Percentiles rank a stretch among this genome's conserved stretches.
Evolutionary conservation across 169 alveolate species (phyloP).

Genomic region (Eimeria praecox): DNA sequence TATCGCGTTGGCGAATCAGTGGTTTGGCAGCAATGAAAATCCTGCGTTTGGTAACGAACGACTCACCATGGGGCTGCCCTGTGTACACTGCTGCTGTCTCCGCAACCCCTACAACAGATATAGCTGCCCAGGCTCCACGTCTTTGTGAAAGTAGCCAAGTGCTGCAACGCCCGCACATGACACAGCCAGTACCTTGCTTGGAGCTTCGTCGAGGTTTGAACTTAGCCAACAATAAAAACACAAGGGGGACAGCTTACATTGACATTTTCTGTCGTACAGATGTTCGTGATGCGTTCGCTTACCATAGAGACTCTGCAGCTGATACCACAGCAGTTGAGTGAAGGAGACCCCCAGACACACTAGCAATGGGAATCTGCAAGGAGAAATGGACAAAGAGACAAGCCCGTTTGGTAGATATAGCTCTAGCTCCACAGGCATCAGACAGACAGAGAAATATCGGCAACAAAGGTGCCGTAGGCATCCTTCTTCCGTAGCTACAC

Average conservation of each 20-base stretch:
- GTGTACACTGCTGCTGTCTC: constrained; percentile 55
- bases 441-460: background rate
- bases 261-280: background rate
- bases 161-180: constrained; percentile 17
- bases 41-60: background rate
- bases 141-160: background rate
- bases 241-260: background rate
- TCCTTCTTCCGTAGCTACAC: background rate
- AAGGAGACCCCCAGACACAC: constrained; percentile 64
- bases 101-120: constrained; percentile 65
- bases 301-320: constrained; percentile 46
- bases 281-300: background rate
- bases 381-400: background rate
- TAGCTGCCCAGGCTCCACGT: constrained; percentile 54
- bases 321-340: constrained; percentile 50
- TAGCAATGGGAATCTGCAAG: constrained; percentile 55
- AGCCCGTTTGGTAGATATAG: background rate
- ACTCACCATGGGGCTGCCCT: constrained; percentile 72
- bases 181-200: background rate
- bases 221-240: background rate
- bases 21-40: background rate
- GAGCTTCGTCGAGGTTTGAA: background rate
- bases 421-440: background rate
- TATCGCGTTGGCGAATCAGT: background rate
- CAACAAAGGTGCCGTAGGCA: background rate